Base-by-base conservation (phyloP, 768 basidiomycete species). In the Suillus variegatus region DNA sequence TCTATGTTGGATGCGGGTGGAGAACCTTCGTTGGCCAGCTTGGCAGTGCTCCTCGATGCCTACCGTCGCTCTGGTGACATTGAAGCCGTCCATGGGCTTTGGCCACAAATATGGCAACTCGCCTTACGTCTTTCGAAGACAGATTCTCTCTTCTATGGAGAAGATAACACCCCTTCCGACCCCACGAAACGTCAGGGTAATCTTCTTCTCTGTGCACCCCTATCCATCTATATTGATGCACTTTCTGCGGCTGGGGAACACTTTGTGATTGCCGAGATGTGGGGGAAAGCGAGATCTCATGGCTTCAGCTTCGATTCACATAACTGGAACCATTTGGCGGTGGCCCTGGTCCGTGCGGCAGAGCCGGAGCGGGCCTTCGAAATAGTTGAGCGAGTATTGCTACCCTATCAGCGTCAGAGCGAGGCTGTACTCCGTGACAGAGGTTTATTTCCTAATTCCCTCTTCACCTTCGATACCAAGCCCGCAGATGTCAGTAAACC, bases 261-360 rank as follows among this genome's bases (percentile, higher is more conserved):
- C 69, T 67, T 72, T 9, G 84, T 88, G 65, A 82, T 96, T 54
- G 84, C 88, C 18, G 71, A 73, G 4, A 80, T 84, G 0, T 98
- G 97, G 95, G 78, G 80, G n/a, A 73, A 79, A 38, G 82, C 93
- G 60, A 84, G 85, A 66, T 68, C 75, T 13, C 76, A 81, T 12
- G 92, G 93, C 2, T 91, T 96, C 69, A 82, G 82, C 14, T 94
- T 95, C 74, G 93, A 96, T 73, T 84, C 91, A 14, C 88, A 91
- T 70, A 98, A 97, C 75, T 99, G 94, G 92, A 97, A 97, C 71
- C 88, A 93, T 70, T 82, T 97, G 35, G 84, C 83, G 32, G 81
- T 90, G 12, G 90, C 88, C 16, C 82, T 96, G 28, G 81, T 94
- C 46, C 88, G 92, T 38, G 93, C 91, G 0, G 93, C 92, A 32